Percentiles rank a stretch among this genome's conserved stretches.
These are phyloP conservation scores for Hemisphaericaspora xylofermentans DNA, from an alignment of 1,139 yeast genomes.

Conservation along the genomic window DNA sequence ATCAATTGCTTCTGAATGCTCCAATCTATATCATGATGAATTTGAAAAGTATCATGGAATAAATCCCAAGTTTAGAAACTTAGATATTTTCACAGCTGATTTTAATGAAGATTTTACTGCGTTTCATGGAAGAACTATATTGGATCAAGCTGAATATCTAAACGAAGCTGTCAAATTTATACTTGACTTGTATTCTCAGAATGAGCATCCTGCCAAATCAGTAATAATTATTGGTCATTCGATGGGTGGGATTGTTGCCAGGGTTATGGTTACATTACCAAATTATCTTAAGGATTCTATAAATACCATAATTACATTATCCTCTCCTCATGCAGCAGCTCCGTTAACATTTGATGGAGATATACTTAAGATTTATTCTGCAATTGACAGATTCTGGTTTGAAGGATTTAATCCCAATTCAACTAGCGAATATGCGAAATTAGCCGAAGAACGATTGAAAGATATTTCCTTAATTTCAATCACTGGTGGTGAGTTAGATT, in stretches of 20 bases:
- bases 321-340: constrained; percentile 91
- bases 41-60: constrained; percentile 14
- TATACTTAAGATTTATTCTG: constrained; percentile 67
- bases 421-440: constrained; percentile 17
- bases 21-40: constrained; percentile 48
- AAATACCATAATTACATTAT: constrained; percentile 80
- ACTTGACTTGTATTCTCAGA: constrained; percentile 55
- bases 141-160: constrained; percentile 91
- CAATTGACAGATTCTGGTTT: constrained; percentile 81
- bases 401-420: constrained; percentile 43
- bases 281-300: constrained; percentile 72
- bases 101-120: constrained; percentile 97
- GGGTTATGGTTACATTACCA: constrained; percentile 76
- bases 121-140: constrained; percentile 87
- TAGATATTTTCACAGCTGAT: constrained; percentile 87
- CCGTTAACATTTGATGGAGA: constrained; percentile 97
- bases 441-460: constrained; percentile 41
- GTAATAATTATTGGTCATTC: constrained; percentile 89
- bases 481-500: constrained; percentile 87
- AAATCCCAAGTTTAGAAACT: constrained; percentile 38
- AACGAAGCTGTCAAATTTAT: constrained; percentile 86
- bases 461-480: constrained; percentile 68
- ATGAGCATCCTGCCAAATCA: constrained; percentile 52
- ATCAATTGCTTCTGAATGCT: constrained; percentile 81
- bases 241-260: constrained; percentile 93